Percentiles rank a stretch among this genome's conserved stretches.
phyloP scores from a whole-genome alignment of 2,329 filamentous ascomycete species.

The Trichoderma semiorbis region DNA sequence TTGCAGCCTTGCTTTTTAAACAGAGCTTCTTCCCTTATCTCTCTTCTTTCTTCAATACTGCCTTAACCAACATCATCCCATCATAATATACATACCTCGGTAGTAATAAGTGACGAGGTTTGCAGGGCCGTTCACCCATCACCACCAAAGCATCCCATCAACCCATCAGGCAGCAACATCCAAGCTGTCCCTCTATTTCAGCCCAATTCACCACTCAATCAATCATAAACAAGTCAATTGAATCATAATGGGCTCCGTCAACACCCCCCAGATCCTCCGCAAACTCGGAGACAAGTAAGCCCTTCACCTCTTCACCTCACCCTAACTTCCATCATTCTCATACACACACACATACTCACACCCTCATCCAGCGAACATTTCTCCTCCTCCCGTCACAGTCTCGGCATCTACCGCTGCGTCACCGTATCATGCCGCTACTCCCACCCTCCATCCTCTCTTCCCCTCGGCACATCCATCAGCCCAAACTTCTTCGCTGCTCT shows the following conservation, averaged over 20 bases:
- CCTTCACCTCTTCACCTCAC: not conserved
- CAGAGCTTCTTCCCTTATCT: not conserved
- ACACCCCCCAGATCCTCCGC: conserved; percentile 22
- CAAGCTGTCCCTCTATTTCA: not conserved
- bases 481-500: conserved; percentile 37
- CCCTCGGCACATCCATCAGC: not conserved
- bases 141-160: not conserved
- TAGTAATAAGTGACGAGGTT: not conserved
- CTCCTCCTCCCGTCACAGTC: conserved; percentile 44
- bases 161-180: not conserved
- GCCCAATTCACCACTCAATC: not conserved
- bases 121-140: not conserved
- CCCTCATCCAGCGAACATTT: conserved; percentile 39
- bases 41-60: not conserved
- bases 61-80: not conserved
- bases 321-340: not conserved
- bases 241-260: not conserved
- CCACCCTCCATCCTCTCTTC: conserved; percentile 6
- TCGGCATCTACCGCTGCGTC: conserved; percentile 48
- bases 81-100: not conserved
- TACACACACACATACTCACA: not conserved
- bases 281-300: conserved; percentile 29
- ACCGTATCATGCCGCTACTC: conserved; percentile 44
- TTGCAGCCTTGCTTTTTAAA: not conserved
- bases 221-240: not conserved